Evolutionary conservation across 1,284 basidiomycete species (phyloP).

Genomic region (Trichosporon coremiiforme): DNA sequence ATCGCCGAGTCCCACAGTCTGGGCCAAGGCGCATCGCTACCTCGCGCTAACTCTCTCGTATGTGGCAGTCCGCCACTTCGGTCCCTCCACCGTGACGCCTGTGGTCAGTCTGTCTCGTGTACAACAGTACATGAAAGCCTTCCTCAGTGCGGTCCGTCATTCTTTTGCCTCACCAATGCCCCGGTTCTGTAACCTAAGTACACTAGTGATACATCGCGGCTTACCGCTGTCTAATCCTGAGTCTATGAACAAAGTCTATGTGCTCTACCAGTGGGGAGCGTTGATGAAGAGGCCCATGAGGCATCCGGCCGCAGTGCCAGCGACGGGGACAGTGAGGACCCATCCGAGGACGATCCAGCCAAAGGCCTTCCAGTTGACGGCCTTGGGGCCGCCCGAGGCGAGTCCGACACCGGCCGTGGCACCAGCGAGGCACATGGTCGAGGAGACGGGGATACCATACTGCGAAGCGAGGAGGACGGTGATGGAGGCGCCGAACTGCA

Average conservation of each 20-base stretch:
- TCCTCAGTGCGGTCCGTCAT: no score
- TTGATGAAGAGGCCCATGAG: conserved; percentile 54
- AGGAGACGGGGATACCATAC: conserved; percentile 53
- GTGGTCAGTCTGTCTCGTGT: no score
- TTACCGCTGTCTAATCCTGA: background rate
- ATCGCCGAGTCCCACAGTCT: background rate
- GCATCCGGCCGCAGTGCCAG: conserved; percentile 52
- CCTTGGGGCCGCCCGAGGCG: conserved; percentile 53
- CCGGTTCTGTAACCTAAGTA: background rate
- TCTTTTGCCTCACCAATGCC: no score
- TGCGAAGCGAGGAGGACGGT: conserved; percentile 58
- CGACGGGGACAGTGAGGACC: conserved; percentile 57
- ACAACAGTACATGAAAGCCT: no score
- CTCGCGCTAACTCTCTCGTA: background rate
- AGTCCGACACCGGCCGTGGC: conserved; percentile 58
- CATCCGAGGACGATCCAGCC: conserved; percentile 38
- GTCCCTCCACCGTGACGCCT: no score
- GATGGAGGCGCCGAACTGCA: conserved; percentile 59
- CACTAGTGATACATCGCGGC: conserved; percentile 16
- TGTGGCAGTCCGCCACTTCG: background rate
- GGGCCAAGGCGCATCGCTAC: background rate
- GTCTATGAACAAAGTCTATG: conserved; percentile 17
- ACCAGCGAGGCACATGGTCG: conserved; percentile 59
- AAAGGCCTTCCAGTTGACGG: conserved; percentile 51
- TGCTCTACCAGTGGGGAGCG: conserved; percentile 46